phyloP scores from a whole-genome alignment of 2,329 filamentous ascomycete species.

The Botrytis byssoidea region DNA sequence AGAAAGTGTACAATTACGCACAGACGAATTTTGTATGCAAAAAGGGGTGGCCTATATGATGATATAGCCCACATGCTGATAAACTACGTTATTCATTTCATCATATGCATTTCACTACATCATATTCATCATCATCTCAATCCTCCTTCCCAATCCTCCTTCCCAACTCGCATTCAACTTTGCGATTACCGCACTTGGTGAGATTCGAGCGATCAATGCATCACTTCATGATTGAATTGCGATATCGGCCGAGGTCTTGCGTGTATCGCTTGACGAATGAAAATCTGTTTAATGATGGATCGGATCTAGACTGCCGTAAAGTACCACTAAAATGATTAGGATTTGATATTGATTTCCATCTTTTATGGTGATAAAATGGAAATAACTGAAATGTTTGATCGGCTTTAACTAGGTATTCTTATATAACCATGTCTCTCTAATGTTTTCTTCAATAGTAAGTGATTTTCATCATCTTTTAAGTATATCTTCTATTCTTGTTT shows the following conservation, averaged over 20 bases:
- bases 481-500: background rate
- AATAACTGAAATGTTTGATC: background rate
- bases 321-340: background rate
- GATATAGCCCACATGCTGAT: too few species aligned
- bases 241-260: background rate
- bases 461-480: background rate
- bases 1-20: too few species aligned
- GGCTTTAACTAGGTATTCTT: background rate
- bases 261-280: conserved; percentile 6
- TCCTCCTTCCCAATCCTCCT: background rate
- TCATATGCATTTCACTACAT: too few species aligned
- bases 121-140: background rate
- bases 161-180: background rate
- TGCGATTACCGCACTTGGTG: background rate
- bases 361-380: background rate
- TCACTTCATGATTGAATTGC: background rate
- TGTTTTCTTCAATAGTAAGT: background rate
- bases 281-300: background rate
- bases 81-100: too few species aligned
- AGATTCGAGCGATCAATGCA: background rate
- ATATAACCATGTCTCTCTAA: background rate
- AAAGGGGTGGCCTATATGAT: too few species aligned
- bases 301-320: background rate
- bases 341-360: background rate
- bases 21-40: too few species aligned